Evolutionary conservation across 208 protist species (phyloP).

Genomic region (Trypanosoma lewisi): DNA sequence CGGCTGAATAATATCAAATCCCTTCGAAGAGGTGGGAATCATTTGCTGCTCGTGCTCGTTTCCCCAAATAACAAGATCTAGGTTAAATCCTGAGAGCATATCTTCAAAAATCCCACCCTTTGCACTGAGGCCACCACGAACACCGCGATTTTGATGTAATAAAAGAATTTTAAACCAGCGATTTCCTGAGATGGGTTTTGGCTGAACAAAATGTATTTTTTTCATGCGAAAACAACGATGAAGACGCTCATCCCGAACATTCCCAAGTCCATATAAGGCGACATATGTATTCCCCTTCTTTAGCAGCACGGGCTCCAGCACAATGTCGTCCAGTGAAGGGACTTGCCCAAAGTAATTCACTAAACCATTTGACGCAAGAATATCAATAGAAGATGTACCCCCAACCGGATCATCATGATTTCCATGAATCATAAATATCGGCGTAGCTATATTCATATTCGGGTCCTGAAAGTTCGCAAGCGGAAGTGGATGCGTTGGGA

Average conservation of each 20-base stretch:
- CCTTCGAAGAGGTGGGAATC: conserved; percentile 67
- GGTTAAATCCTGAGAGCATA: conserved; percentile 89
- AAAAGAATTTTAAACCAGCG: conserved; percentile 97
- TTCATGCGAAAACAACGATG: conserved; percentile 93
- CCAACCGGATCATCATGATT: conserved; percentile 99
- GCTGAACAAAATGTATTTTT: conserved; percentile 93
- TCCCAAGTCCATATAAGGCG: conserved; percentile 98
- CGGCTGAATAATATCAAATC: conserved; percentile 96
- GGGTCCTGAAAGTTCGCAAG: conserved; percentile 95
- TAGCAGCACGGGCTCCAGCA: conserved; percentile 91
- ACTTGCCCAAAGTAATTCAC: conserved; percentile 99
- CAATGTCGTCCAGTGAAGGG: conserved; percentile 90
- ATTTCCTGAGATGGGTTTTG: conserved; percentile 42
- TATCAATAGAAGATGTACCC: conserved; percentile 93
- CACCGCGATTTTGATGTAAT: conserved; percentile 97
- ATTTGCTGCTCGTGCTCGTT: conserved; percentile 99
- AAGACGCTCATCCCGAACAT: conserved; percentile 97
- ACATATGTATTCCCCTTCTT: conserved; percentile 94
- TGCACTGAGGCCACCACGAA: conserved; percentile 45
- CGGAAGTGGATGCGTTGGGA: conserved; percentile 80
- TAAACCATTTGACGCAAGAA: conserved; percentile 91
- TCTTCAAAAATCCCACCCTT: conserved; percentile 93
- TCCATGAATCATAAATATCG: conserved; percentile 99
- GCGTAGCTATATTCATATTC: conserved; percentile 98
- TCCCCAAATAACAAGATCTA: conserved; percentile 98